Evolutionary conservation across 139 green algal genomes (phyloP).

Genomic region (Haematococcus lacustris): DNA sequence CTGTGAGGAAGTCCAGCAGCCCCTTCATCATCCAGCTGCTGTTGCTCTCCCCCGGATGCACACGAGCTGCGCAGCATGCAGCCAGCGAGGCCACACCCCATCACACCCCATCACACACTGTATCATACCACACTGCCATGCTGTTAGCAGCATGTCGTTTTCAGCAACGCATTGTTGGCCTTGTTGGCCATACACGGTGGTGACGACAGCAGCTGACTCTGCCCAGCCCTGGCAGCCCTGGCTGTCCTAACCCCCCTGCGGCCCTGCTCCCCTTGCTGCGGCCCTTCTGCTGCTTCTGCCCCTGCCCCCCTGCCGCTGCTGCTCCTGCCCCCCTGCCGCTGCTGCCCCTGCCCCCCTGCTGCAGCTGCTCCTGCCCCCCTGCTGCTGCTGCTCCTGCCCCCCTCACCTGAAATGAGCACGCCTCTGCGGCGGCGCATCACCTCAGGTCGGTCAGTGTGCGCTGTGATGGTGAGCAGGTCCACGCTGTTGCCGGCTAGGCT

Average conservation of each 20-base stretch:
- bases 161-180: too few relatives aligned
- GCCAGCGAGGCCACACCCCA: too few relatives aligned
- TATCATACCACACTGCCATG: too few relatives aligned
- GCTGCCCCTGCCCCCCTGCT: too few relatives aligned
- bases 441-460: not conserved
- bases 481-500: conserved; percentile 57
- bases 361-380: too few relatives aligned
- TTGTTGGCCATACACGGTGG: not conserved
- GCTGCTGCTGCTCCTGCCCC: not conserved
- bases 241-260: too few relatives aligned
- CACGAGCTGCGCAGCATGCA: conserved; percentile 47
- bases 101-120: too few relatives aligned
- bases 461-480: conserved; percentile 64
- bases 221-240: too few relatives aligned
- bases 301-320: too few relatives aligned
- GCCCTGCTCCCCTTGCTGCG: not conserved
- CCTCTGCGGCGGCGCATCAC: not conserved
- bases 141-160: too few relatives aligned
- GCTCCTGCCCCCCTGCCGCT: not conserved
- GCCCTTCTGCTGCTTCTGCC: not conserved
- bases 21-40: conserved; percentile 74
- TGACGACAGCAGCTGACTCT: not conserved
- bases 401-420: conserved; percentile 1
- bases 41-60: conserved; percentile 75
- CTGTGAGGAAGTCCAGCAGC: conserved; percentile 53